Evolutionary conservation across 441 rosid species (phyloP), one percentile per base, ranked within the genome.

Genomic region (Brassica balearica): DNA sequence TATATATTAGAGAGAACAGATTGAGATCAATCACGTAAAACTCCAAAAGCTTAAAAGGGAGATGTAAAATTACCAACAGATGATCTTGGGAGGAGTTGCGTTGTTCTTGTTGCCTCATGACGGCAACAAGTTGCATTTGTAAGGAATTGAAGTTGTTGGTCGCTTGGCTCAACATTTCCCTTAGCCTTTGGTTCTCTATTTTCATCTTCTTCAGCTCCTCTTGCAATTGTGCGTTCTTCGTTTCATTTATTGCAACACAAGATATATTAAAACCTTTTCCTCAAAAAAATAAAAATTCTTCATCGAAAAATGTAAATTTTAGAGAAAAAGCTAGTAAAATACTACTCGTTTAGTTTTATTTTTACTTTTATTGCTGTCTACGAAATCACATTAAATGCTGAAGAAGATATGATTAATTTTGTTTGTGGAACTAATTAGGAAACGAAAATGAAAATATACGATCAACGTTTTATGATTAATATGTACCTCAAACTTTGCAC

Each of bases 141-240:
- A 95, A 79, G 11, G 94, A 80, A 78, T 25, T 82, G 85, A 88
- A 93, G 80, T 89, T 93, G 82, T 51, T 90, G 60, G 81, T 79
- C 5, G 90, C 97, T 81, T 92, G 93, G 82, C 82, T 72, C 17
- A 95, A 85, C 95, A 92, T 87, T 74, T 90, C 95, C 73, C 76
- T 91, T 34, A 95, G 66, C 82, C 75, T 92, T 58, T 81, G 91
- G 53, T 95, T 95, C 78, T 95, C 98, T 4, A 79, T 41, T 70
- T 85, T 92, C 90, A 91, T 87, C 19, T 76, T 82, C 43, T 86
- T 91, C 11, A 95, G 83, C 86, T 91, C 90, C 59, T 66, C 83
- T 80, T 91, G 89, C 77, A 95, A 82, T 32, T 88, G 85, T 1
- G 76, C 86, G 65, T 87, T 75, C 96, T 79, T 69, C 55, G 56